Evolutionary conservation across 192 early-diverging fungal species (phyloP).

Genomic region (Gigaspora rosea): DNA sequence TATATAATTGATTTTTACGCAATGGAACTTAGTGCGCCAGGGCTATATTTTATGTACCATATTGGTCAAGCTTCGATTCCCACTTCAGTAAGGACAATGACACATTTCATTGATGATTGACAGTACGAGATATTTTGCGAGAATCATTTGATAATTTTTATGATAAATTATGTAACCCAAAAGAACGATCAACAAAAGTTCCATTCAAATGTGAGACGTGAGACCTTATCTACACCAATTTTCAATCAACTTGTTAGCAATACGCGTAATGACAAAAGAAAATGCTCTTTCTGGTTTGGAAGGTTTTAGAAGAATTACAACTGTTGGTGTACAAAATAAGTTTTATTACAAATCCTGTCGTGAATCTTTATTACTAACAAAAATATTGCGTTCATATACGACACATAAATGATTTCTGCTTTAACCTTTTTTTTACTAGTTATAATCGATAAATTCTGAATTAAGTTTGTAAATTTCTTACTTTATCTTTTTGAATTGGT

Average conservation of each 20-base stretch:
- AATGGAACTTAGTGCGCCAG: conserved; percentile 5
- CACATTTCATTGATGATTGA: conserved; percentile 14
- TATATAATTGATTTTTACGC: conserved; percentile 18
- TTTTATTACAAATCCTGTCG: no score
- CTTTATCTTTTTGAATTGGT: no score
- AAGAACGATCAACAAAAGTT: background rate
- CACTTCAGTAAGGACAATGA: background rate
- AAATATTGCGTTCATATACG: no score
- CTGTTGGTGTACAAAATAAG: no score
- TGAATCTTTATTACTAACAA: no score
- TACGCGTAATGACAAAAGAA: conserved; percentile 14
- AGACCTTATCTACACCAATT: background rate
- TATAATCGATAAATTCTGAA: no score
- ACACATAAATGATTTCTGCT: no score
- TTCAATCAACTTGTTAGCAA: conserved; percentile 6
- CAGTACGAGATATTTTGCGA: conserved; percentile 7
- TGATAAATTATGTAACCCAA: conserved; percentile 5
- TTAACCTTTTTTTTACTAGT: no score
- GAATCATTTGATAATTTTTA: background rate
- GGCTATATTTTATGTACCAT: background rate
- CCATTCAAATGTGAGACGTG: conserved; percentile 5
- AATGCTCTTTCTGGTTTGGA: conserved; percentile 12
- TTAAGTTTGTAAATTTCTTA: no score
- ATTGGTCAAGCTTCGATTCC: conserved; percentile 7
- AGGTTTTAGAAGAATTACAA: background rate